phyloP scores from a whole-genome alignment of 2,329 filamentous ascomycete genomes.

The Cyclaneusma minus region DNA sequence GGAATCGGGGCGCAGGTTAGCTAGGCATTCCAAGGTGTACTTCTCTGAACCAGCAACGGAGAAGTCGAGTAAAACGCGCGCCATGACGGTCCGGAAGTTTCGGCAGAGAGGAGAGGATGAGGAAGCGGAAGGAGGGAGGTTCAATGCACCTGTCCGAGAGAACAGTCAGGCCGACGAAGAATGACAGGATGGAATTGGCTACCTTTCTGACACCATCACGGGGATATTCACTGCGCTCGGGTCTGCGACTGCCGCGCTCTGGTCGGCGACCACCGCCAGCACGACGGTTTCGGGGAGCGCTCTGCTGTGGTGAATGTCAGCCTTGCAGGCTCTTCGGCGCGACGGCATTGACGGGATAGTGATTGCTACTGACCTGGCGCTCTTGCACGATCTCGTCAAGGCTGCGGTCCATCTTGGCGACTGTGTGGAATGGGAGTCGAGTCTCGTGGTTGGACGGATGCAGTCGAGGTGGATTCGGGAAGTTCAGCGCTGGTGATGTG shows the following conservation, averaged over 20 bases:
- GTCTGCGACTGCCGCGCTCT: slow-evolving; percentile 17
- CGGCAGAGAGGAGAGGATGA: slow-evolving; percentile 14
- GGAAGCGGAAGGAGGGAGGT: slow-evolving; percentile 19
- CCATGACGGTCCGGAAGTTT: slow-evolving; percentile 19
- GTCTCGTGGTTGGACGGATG: no score
- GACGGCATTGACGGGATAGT: slow-evolving; percentile 1
- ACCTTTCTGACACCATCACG: slow-evolving; percentile 90
- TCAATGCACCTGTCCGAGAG: slow-evolving; percentile 16
- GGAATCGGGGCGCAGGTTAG: slow-evolving; percentile 26
- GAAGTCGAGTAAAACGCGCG: slow-evolving; percentile 16
- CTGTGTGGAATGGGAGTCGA: no score
- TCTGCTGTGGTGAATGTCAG: slow-evolving; percentile 7
- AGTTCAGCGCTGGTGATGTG: no score
- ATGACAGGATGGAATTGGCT: slow-evolving; percentile 8
- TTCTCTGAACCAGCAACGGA: slow-evolving; percentile 18
- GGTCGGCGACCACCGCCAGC: slow-evolving; percentile 13
- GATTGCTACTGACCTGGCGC: slow-evolving; percentile 32
- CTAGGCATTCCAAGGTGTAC: slow-evolving; percentile 27
- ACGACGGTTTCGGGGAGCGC: slow-evolving; percentile 2
- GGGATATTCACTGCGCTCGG: slow-evolving; percentile 34
- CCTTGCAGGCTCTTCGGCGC: slow-evolving; percentile 1
- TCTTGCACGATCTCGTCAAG: slow-evolving; percentile 49
- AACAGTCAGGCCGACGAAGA: slow-evolving; percentile 3
- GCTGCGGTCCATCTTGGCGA: slow-evolving; percentile 40
- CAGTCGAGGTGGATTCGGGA: no score